phyloP scores from a whole-genome alignment of 306 rosid genomes.

The Cucurbita argyrosperma region DNA sequence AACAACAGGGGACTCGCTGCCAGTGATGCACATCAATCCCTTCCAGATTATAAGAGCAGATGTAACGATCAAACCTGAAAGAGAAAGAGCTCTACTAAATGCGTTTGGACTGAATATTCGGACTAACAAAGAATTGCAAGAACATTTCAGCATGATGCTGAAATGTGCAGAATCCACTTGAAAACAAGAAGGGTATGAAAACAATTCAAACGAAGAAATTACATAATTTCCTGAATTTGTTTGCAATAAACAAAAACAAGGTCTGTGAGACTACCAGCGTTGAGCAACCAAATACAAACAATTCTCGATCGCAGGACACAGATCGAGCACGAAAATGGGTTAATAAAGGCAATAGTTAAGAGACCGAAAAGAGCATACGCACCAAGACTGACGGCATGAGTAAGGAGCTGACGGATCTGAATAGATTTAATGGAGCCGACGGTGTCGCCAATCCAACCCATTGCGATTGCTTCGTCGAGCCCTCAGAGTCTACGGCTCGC shows the following conservation, averaged over 20 bases:
- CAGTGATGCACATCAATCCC: constrained; percentile 65
- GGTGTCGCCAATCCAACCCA: constrained; percentile 46
- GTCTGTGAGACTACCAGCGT: background rate
- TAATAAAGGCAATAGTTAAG: background rate
- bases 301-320: background rate
- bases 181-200: too few relatives aligned
- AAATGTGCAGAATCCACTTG: too few relatives aligned
- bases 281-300: background rate
- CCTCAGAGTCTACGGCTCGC: background rate
- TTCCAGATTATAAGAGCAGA: constrained; percentile 80
- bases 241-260: background rate
- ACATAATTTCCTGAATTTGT: background rate
- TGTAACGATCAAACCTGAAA: constrained; percentile 68
- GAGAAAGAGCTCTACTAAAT: background rate
- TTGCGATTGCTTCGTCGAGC: background rate
- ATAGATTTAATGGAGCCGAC: constrained; percentile 39
- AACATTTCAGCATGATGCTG: too few relatives aligned
- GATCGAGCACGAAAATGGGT: background rate
- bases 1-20: constrained; percentile 79
- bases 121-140: too few relatives aligned
- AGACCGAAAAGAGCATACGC: background rate
- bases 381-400: constrained; percentile 46
- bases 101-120: background rate
- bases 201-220: background rate
- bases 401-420: constrained; percentile 29